phyloP scores from a whole-genome alignment of 1,139 yeast species.

The Pichia norvegensis region DNA sequence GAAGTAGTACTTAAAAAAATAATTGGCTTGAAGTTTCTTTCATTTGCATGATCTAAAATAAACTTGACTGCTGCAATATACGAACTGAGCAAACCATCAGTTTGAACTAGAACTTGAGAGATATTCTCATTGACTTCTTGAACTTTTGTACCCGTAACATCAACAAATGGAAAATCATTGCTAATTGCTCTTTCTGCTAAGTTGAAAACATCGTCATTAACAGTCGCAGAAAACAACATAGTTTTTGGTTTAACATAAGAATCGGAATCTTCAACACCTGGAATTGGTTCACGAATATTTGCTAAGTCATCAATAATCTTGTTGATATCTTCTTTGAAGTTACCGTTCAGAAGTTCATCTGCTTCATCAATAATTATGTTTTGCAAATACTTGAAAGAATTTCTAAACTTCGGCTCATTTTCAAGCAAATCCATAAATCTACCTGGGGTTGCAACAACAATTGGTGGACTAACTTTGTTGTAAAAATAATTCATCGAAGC shows the following conservation, averaged over 20 bases:
- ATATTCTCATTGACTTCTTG: constrained; percentile 57
- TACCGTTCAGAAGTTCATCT: constrained; percentile 70
- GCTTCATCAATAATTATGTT: constrained; percentile 84
- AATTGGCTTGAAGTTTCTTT: constrained; percentile 58
- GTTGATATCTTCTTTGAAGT: constrained; percentile 59
- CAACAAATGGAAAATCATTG: constrained; percentile 55
- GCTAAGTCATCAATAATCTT: constrained; percentile 46
- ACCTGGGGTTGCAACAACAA: constrained; percentile 89
- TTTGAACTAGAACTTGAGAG: constrained; percentile 52
- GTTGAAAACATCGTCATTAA: constrained; percentile 55
- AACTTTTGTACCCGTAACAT: constrained; percentile 72
- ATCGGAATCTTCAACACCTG: constrained; percentile 17
- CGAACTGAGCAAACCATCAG: constrained; percentile 42
- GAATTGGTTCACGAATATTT: constrained; percentile 30
- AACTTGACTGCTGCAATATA: constrained; percentile 48
- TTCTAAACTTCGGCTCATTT: constrained; percentile 36
- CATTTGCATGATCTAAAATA: constrained; percentile 30
- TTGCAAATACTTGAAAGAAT: constrained; percentile 46
- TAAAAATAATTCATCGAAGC: constrained; percentile 18
- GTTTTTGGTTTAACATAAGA: constrained; percentile 37
- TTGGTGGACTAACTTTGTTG: constrained; percentile 26
- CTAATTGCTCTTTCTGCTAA: constrained; percentile 66
- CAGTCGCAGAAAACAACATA: constrained; percentile 81
- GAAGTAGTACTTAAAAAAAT: constrained; percentile 75
- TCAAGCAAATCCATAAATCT: constrained; percentile 59